phyloP scores from a whole-genome alignment of 345 rosid species.

The Citrus reticulata region DNA sequence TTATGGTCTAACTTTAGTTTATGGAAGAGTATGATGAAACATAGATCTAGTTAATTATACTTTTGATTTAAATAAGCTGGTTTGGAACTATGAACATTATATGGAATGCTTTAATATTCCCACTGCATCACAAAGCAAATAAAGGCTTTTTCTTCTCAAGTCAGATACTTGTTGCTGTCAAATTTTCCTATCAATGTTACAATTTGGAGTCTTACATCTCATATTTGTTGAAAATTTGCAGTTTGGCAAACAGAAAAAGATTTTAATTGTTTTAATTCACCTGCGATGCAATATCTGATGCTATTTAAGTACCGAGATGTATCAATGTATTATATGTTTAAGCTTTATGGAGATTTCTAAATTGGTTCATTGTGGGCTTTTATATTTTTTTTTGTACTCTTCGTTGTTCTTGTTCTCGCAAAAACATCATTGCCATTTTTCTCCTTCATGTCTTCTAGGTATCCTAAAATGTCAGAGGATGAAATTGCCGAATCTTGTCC shows the following conservation, averaged over 20 bases:
- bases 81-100: not conserved
- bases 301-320: not conserved
- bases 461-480: slow-evolving; percentile 39
- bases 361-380: not conserved
- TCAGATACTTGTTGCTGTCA: not conserved
- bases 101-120: not conserved
- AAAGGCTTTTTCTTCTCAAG: not conserved
- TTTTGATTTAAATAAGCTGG: not conserved
- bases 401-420: not conserved
- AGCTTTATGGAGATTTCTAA: not conserved
- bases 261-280: not conserved
- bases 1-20: not conserved
- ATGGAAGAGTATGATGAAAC: not conserved
- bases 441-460: slow-evolving; percentile 30
- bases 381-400: not conserved
- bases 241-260: not conserved
- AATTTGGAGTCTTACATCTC: not conserved
- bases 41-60: not conserved
- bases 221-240: not conserved
- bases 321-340: not conserved
- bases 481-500: slow-evolving; percentile 46
- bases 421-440: not conserved
- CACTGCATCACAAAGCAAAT: not conserved
- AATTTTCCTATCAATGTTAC: not conserved
- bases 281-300: not conserved